A percentile compares a stretch with the other conserved stretches of the same genome.
Conservation (phyloP, 2,329 filamentous ascomycete species). For the Cytospora schulzeri region DNA sequence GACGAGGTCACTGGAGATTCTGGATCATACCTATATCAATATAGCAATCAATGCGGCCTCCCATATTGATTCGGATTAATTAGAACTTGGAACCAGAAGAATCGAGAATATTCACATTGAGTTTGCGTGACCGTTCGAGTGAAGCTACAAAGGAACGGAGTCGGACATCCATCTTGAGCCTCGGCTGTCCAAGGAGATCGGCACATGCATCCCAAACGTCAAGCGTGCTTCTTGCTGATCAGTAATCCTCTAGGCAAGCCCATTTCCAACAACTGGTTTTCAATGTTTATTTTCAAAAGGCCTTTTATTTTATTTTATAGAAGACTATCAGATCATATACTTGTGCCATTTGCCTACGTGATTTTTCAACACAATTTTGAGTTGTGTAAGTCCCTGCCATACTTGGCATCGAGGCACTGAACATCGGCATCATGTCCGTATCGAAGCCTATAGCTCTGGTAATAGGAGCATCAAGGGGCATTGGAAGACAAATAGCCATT, state of each 20-base stretch:
- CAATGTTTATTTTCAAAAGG: too few relatives aligned
- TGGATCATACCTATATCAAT: slow-evolving; percentile 62
- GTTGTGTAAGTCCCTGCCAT: not conserved
- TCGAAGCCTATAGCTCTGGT: slow-evolving; percentile 65
- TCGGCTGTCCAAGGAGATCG: slow-evolving; percentile 13
- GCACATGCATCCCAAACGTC: not conserved
- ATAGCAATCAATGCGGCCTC: slow-evolving; percentile 65
- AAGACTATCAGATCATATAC: not conserved
- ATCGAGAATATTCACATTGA: not conserved
- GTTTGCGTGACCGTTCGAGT: not conserved
- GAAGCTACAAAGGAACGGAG: not conserved
- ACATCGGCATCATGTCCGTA: slow-evolving; percentile 29
- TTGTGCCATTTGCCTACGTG: not conserved
- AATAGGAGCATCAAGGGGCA: slow-evolving; percentile 76
- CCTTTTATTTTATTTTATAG: too few relatives aligned
- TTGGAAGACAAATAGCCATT: slow-evolving; percentile 78
- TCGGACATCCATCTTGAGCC: not conserved
- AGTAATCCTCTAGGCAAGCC: not conserved
- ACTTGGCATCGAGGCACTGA: slow-evolving; percentile 5
- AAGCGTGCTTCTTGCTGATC: slow-evolving; percentile 1
- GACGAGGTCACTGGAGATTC: not conserved
- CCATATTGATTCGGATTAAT: slow-evolving; percentile 47
- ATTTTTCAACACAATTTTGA: not conserved
- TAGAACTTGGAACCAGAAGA: too few relatives aligned
- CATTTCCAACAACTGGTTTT: not conserved